A percentile compares a stretch with the other conserved stretches of the same genome.
These are phyloP conservation scores for Luvunga scandens DNA, from an alignment of 345 rosid genomes.

Conservation along the genomic window DNA sequence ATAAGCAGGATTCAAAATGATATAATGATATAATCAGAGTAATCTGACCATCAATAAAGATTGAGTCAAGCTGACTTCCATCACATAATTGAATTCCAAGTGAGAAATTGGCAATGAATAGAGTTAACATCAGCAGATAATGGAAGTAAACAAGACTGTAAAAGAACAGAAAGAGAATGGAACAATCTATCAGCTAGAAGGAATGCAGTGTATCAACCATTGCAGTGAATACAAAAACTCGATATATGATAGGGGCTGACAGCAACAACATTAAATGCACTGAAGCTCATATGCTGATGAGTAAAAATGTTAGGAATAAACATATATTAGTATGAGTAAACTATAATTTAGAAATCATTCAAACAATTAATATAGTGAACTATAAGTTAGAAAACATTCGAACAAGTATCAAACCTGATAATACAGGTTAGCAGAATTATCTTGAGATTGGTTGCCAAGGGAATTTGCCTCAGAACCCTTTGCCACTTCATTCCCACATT, in stretches of 20 bases:
- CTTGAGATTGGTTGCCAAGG: constrained; percentile 38
- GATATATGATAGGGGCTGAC: not conserved
- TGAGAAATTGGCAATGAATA: not conserved
- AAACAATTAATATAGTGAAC: not conserved
- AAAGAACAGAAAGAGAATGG: not conserved
- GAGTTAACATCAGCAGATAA: not conserved
- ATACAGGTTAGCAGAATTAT: constrained; percentile 47
- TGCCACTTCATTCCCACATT: constrained; percentile 26
- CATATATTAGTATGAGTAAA: not conserved
- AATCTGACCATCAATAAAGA: not conserved
- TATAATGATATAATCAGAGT: not conserved
- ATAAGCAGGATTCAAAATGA: not conserved
- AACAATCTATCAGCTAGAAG: not conserved
- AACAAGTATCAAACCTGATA: constrained; percentile 54
- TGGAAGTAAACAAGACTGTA: not conserved
- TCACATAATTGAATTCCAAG: not conserved
- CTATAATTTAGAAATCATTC: not conserved
- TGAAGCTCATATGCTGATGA: not conserved
- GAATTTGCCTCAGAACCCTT: constrained; percentile 31
- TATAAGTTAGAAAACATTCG: constrained; percentile 1
- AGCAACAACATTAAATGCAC: constrained; percentile 6
- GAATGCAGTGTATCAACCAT: not conserved
- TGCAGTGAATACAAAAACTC: not conserved
- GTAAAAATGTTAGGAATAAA: not conserved
- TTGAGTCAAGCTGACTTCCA: not conserved